Evolutionary conservation across 2,329 filamentous ascomycete species (phyloP), one percentile per base, ranked within the genome.

Genomic region (Ophiosphaerella herpotricha): DNA sequence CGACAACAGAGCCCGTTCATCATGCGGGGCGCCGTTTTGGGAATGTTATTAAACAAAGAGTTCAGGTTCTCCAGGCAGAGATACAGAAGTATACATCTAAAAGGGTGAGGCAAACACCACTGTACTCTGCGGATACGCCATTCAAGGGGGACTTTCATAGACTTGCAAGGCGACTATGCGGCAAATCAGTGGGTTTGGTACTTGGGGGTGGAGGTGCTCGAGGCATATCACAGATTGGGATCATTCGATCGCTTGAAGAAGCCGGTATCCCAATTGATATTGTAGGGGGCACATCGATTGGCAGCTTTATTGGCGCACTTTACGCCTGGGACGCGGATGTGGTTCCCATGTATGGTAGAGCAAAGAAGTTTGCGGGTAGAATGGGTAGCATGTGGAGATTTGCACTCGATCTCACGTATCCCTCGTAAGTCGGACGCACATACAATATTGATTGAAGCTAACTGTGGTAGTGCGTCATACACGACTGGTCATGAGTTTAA

Each of bases 351-450:
- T 96, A 96, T 65, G 94, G 94, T 0, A 84, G 95, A 39, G 91
- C 91, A 12, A 99, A 99, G 82, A 97, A 97, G 71, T 99, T 99
- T 72, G 85, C 94, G 0, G 92, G 94, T 4, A 88, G 95, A n/a
- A 99, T 99, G 95, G 91, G 90, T 38, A 97, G 93, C 74, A 90
- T 97, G 76, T 99, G 94, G 94, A 86, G 94, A n/a, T 97, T 99
- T 71, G 92, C 92, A 1, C 80, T 99, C 2, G 94, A 99, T 68
- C 75, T 99, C 63, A 99, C 94, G 0, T 99, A 99, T 71, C 94
- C 94, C 0, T 94, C 93, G 73, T 75, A 70, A 66, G 74, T 67
- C 13, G 14, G 29, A n/a, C 4, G 12, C 16, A 13, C 9, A 5
- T 32, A 4, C 32, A 18, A 13, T 1, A 13, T 12, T 14, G 12